A percentile compares a stretch with the other conserved stretches of the same genome.
Conservation (phyloP, 73 alveolate genomes). For the Paramecium bursaria region DNA sequence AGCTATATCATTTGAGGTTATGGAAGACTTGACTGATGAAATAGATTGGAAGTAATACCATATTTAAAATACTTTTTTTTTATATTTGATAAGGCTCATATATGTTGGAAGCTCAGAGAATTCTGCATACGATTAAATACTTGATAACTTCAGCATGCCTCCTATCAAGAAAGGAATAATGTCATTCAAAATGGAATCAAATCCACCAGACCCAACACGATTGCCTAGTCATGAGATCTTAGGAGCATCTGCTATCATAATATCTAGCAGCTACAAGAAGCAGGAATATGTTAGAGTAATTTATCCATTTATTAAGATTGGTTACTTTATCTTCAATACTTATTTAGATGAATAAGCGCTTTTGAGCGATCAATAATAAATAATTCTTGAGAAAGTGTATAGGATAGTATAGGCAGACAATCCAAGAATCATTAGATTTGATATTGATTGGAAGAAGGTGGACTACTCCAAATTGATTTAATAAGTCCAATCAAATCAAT, state of each 20-base stretch:
- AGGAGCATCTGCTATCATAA: constrained; percentile 95
- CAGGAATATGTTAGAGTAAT: constrained; percentile 94
- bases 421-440: constrained; percentile 97
- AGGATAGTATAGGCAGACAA: constrained; percentile 88
- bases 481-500: constrained; percentile 1
- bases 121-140: constrained; percentile 88
- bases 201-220: constrained; percentile 87
- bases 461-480: neutral
- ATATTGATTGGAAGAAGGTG: constrained; percentile 89
- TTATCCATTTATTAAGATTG: constrained; percentile 47
- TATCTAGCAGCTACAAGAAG: constrained; percentile 91
- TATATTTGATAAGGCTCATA: constrained; percentile 73
- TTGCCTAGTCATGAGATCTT: constrained; percentile 88
- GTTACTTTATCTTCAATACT: constrained; percentile 95
- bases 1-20: constrained; percentile 92
- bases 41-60: constrained; percentile 90
- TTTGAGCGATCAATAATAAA: constrained; percentile 91
- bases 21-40: constrained; percentile 77
- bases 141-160: constrained; percentile 91
- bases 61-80: too few relatives aligned
- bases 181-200: constrained; percentile 86
- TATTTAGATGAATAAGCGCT: constrained; percentile 91
- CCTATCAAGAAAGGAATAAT: constrained; percentile 88
- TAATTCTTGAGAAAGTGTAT: constrained; percentile 79
- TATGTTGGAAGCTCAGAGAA: constrained; percentile 95